phyloP scores from a whole-genome alignment of 2,329 filamentous ascomycete species.

The Whalleya microplaca region DNA sequence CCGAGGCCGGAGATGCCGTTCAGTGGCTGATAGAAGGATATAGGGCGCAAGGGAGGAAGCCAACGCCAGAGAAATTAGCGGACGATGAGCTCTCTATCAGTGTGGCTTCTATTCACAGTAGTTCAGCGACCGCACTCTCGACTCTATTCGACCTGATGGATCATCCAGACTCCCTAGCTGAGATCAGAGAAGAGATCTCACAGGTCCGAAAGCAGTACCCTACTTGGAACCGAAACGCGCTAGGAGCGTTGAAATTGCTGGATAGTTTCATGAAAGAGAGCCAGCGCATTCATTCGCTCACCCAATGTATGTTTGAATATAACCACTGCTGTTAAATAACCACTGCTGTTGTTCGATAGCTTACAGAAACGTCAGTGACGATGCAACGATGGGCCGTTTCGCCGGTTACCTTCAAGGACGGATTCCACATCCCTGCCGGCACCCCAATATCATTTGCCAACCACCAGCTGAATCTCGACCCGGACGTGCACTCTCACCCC shows the following conservation, averaged over 20 bases:
- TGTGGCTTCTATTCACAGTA: conserved; percentile 18
- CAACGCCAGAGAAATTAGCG: conserved; percentile 5
- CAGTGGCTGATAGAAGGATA: conserved; percentile 10
- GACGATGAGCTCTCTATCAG: conserved; percentile 18
- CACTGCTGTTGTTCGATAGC: background rate
- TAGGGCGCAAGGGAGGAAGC: background rate
- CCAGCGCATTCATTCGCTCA: conserved; percentile 12
- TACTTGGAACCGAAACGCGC: too few relatives aligned
- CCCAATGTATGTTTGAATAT: conserved; percentile 6
- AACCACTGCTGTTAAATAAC: background rate
- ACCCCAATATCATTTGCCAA: conserved; percentile 19
- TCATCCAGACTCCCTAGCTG: conserved; percentile 9
- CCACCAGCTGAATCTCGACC: conserved; percentile 17
- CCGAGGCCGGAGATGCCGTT: conserved; percentile 5
- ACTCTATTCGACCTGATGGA: conserved; percentile 21
- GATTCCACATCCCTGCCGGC: conserved; percentile 21
- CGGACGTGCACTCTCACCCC: conserved; percentile 12
- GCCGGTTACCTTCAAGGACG: conserved; percentile 22
- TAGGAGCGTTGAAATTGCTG: conserved; percentile 11
- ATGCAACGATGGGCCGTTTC: conserved; percentile 12
- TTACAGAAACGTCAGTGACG: conserved; percentile 10
- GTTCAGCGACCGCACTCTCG: conserved; percentile 1
- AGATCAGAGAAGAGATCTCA: conserved; percentile 7
- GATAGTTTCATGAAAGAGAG: conserved; percentile 30
- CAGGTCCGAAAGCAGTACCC: too few relatives aligned